Evolutionary conservation across 495 filamentous ascomycete genomes (phyloP).

Genomic region (Corynascus novoguineensis): DNA sequence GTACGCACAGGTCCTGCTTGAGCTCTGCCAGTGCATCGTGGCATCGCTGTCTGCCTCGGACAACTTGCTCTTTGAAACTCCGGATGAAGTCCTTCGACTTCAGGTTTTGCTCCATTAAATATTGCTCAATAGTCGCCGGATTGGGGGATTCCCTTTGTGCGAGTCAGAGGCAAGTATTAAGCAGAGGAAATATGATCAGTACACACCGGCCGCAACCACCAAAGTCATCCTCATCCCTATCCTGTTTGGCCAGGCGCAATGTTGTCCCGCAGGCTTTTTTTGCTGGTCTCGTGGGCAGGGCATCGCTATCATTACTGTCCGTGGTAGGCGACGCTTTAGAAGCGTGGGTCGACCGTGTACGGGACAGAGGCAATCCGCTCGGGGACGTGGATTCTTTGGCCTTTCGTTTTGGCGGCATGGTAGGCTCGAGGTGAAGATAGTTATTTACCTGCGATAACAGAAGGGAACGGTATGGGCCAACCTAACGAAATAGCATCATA

Average conservation of each 20-base stretch:
- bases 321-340: background rate
- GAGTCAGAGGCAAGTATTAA: background rate
- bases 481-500: background rate
- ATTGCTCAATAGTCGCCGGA: slow-evolving; percentile 22
- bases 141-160: background rate
- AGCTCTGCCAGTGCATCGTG: slow-evolving; percentile 13
- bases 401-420: slow-evolving; percentile 23
- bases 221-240: slow-evolving; percentile 8
- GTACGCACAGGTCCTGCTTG: slow-evolving; percentile 20
- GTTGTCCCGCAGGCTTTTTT: slow-evolving; percentile 11
- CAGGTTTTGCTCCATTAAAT: slow-evolving; percentile 20
- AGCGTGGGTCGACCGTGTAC: background rate
- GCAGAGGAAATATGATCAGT: no score
- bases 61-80: slow-evolving; percentile 23
- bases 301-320: slow-evolving; percentile 1
- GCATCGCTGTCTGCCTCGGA: slow-evolving; percentile 20
- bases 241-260: background rate
- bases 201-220: background rate
- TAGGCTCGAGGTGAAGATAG: background rate
- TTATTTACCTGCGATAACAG: no score
- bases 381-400: slow-evolving; percentile 9
- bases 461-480: no score
- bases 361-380: background rate
- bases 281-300: background rate
- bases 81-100: slow-evolving; percentile 34